Evolutionary conservation across 257 asterid species (phyloP), one percentile per base, ranked within the genome.

Genomic region (Hygrophila difformis): DNA sequence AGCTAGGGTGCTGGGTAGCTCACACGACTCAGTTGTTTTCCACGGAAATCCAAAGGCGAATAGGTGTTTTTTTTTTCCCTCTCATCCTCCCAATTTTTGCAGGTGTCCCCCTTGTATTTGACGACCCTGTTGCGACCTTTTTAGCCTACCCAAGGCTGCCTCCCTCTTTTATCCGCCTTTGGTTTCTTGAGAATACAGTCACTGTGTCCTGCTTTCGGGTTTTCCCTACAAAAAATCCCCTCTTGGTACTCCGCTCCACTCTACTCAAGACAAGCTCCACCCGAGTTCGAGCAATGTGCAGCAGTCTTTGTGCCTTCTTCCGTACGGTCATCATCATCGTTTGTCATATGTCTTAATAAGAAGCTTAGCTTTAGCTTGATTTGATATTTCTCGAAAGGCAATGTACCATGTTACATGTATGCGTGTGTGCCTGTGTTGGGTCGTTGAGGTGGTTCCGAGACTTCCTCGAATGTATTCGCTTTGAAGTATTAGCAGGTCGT

Each of bases 21-120:
- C 63, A 59, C 69, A 44, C 24, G 76, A 36, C 65, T 61, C 47
- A 69, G 74, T 72, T 75, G 87, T 66, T 75, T 77, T 62, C 69
- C 71, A 13, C 44, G 80, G 73, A 54, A 53, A 66, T n/a, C 65
- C 49, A 5, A 50, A 49, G 80, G 73, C 65, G 31, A 19, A 44
- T 44, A 59, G 15, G 49, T 58, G 60, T 67, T 62, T 51, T 7
- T n/a, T n/a, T n/a, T n/a, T n/a, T n/a, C n/a, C n/a, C n/a, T n/a
- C n/a, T n/a, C n/a, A n/a, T 19, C 59, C 22, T 7, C 5, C 36
- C 64, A 23, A 6, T 67, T 75, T 82, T 82, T 70, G 69, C 84
- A 67, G 82, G 82, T 71, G 53, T 61, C 70, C 29, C 49, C 70
- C 29, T 49, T 54, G 61, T 64, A 55, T 65, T 44, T 57, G 55